Evolutionary conservation across 129 eudicot genomes (phyloP).

Genomic region (Chrysanthemum makinoi): DNA sequence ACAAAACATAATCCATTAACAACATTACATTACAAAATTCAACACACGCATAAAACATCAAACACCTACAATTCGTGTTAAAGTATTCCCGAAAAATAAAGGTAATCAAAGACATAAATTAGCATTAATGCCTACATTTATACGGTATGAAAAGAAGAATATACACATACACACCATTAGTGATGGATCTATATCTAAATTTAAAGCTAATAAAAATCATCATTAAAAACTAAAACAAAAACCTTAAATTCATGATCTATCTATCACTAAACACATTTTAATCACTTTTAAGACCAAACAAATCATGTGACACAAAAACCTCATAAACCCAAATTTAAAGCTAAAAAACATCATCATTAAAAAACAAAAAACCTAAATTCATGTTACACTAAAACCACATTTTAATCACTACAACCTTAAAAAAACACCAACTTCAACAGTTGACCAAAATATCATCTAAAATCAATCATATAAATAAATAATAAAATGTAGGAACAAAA

Average conservation of each 20-base stretch:
- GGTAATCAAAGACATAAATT: background rate
- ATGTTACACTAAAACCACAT: background rate
- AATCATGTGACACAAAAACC: background rate
- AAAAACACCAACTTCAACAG: background rate
- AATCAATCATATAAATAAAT: background rate
- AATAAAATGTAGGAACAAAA: slow-evolving; percentile 5
- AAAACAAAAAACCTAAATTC: no score
- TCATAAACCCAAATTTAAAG: no score
- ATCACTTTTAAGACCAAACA: slow-evolving; percentile 25
- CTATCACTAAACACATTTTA: slow-evolving; percentile 23
- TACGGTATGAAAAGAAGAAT: no score
- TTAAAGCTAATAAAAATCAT: slow-evolving; percentile 21
- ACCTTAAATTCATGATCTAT: slow-evolving; percentile 21
- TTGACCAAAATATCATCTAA: slow-evolving; percentile 25
- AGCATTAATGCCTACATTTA: slow-evolving; percentile 25
- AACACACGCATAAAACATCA: no score
- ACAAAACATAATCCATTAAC: background rate
- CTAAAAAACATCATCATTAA: no score
- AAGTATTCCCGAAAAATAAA: background rate
- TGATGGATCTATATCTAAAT: slow-evolving; percentile 33
- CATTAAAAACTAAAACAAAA: slow-evolving; percentile 9
- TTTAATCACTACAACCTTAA: slow-evolving; percentile 18
- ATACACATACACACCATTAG: no score
- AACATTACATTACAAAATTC: slow-evolving; percentile 8
- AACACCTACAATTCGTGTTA: background rate